Base-by-base conservation (phyloP, 2,329 filamentous ascomycete genomes). In the Trichothecium roseum region DNA sequence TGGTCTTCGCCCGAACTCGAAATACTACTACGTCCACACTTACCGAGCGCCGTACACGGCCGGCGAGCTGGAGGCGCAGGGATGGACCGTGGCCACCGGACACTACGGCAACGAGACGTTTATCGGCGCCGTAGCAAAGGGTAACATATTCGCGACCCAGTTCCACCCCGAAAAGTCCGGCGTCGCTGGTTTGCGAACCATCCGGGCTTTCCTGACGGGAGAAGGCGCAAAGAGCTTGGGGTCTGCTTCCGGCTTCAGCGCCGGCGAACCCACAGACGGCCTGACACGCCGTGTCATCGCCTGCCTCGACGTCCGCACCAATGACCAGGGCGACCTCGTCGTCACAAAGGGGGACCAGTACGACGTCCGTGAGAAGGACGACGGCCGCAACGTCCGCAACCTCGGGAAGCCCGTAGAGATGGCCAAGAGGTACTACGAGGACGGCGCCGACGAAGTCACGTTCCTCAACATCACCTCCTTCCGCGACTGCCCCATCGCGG, bases 341-440 rank as follows among this genome's bases (percentile, higher is more conserved):
- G 91, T 98, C 27, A 98, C 91, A 12, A 98, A 98, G 61, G 91
- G 91, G 38, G 91, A 98, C 60, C 89, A 96, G 59, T 98, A 98
- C 63, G 91, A 98, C 52, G 91, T 98, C 6, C 84, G 91, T 22
- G 91, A 96, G 52, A 95, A 95, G 61, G 66, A 68, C 16, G 68
- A 63, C 12, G 66, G 68, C 38, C 68, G 74, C 37, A 54, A 54
- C 46, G 88, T 98, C 26, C 79, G 91, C 43, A 98, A 98, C 58
- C 71, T 98, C 4, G 91, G 91, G 45, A 98, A 98, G 61, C 91
- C 91, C 2, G 88, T 98, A 33, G 87, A 94, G 45, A 84, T 98
- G 74, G 91, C 91, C 8, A 78, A 77, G 59, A 78, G 76, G 51
- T 98, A 98, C 68, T 98, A 96, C 66, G 81, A 93, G 52, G 86